Percentiles rank a stretch among this genome's conserved stretches.
Evolutionary conservation across 106 monocot genomes (phyloP).

Genomic region (Allium sativum): DNA sequence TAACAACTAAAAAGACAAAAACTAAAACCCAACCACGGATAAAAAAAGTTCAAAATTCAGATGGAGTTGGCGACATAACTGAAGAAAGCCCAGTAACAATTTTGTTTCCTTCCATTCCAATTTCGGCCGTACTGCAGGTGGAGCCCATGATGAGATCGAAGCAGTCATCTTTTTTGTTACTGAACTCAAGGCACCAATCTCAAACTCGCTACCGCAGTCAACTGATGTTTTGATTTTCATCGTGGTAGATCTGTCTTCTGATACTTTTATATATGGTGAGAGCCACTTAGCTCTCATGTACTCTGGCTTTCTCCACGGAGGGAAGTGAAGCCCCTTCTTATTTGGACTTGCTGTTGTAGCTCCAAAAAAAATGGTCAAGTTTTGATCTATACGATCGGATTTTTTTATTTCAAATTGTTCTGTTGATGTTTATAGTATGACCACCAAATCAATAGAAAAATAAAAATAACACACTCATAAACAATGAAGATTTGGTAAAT

Average conservation of each 20-base stretch:
- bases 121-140: slow-evolving; percentile 11
- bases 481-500: too few species aligned
- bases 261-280: neutral
- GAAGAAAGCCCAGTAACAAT: slow-evolving; percentile 5
- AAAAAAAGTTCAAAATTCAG: slow-evolving; percentile 4
- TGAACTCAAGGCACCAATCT: neutral
- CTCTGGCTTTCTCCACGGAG: too few species aligned
- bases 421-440: too few species aligned
- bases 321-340: too few species aligned
- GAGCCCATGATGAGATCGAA: slow-evolving; percentile 6
- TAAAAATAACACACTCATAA: too few species aligned
- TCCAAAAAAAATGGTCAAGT: too few species aligned
- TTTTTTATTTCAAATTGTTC: too few species aligned
- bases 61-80: neutral
- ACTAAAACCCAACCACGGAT: neutral
- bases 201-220: slow-evolving; percentile 2
- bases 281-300: too few species aligned
- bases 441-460: too few species aligned
- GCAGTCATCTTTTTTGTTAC: slow-evolving; percentile 5
- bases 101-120: neutral
- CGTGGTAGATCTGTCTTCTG: neutral
- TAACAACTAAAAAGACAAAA: neutral
- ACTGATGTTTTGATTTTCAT: neutral
- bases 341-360: too few species aligned
- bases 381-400: too few species aligned